These are phyloP conservation scores for Solanum dulcamara DNA, from an alignment of 257 asterid species.

Conservation along the genomic window DNA sequence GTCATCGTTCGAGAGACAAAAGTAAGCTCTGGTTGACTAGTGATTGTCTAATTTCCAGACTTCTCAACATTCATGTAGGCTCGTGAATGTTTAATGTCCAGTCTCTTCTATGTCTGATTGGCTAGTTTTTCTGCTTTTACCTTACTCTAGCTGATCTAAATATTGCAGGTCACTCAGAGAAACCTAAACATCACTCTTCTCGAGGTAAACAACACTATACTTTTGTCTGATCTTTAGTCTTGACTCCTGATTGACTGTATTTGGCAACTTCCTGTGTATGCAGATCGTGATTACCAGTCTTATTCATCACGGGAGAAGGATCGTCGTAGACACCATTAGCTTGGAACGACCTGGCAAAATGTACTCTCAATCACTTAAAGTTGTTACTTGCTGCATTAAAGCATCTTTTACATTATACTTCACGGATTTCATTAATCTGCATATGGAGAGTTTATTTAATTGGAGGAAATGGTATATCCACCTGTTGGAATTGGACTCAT, in stretches of 20 bases:
- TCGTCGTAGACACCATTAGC: constrained; percentile 59
- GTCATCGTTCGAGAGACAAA: constrained; percentile 64
- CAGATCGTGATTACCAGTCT: constrained; percentile 66
- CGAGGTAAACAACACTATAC: constrained; percentile 36
- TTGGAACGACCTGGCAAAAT: background rate
- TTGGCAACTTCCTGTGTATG: background rate
- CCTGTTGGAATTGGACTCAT: background rate
- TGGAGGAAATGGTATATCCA: background rate
- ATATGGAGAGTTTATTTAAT: background rate
- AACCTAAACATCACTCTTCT: constrained; percentile 57
- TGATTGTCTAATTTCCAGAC: constrained; percentile 17
- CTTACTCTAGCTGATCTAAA: background rate
- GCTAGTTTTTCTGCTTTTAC: background rate
- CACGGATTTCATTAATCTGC: background rate
- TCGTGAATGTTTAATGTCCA: background rate
- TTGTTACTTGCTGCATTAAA: background rate
- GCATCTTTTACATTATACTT: background rate
- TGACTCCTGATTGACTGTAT: background rate
- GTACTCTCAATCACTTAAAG: background rate
- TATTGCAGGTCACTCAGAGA: constrained; percentile 52
- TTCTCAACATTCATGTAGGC: background rate
- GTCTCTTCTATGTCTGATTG: background rate
- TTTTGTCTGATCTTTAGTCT: background rate
- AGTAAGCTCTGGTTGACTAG: constrained; percentile 36
- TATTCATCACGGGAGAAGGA: constrained; percentile 71